Evolutionary conservation across 768 basidiomycete genomes (phyloP).

Genomic region (Megacollybia marginata): DNA sequence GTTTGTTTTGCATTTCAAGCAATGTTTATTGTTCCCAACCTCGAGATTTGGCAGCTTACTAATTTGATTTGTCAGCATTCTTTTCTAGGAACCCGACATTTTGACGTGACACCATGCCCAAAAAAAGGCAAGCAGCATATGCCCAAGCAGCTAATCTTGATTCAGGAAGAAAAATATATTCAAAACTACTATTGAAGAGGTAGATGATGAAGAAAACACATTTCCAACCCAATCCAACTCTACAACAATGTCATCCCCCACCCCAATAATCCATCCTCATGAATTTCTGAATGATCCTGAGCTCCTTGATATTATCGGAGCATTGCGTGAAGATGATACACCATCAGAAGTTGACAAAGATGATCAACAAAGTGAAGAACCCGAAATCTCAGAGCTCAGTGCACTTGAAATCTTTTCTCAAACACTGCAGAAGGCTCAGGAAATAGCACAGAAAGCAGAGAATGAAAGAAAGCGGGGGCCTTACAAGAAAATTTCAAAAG

Average conservation of each 20-base stretch:
- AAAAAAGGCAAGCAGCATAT: no score
- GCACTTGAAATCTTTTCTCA: neutral
- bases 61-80: no score
- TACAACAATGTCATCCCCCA: neutral
- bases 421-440: neutral
- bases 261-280: neutral
- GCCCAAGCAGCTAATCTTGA: no score
- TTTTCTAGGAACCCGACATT: no score
- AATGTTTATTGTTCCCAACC: no score
- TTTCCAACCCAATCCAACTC: neutral
- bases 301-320: constrained; percentile 23
- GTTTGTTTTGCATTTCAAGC: no score
- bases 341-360: constrained; percentile 10
- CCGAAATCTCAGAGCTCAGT: neutral
- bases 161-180: no score
- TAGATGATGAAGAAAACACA: no score
- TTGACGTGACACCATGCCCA: no score
- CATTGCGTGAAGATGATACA: constrained; percentile 26
- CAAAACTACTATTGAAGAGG: neutral
- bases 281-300: constrained; percentile 16
- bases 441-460: neutral
- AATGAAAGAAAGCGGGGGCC: neutral
- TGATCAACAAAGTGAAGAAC: neutral
- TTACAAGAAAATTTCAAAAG: neutral
- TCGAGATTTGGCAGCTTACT: no score